phyloP scores from a whole-genome alignment of 345 rosid species.

The Arabis hirsuta region DNA sequence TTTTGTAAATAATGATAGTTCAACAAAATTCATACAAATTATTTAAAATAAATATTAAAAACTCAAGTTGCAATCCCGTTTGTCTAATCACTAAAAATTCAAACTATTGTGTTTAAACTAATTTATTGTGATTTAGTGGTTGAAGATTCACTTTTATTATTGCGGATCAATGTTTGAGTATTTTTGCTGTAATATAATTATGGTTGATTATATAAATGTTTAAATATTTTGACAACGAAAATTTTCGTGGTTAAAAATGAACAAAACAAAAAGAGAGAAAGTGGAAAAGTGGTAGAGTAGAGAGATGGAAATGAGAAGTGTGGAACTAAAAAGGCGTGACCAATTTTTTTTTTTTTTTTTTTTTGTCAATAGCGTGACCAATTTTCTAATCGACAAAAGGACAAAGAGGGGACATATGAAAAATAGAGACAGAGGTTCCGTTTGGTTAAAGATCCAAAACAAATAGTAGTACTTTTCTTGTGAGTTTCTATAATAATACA shows the following conservation, averaged over 20 bases:
- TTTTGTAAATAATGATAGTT: too few species aligned
- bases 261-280: background rate
- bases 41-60: too few species aligned
- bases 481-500: constrained; percentile 7
- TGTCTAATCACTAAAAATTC: too few species aligned
- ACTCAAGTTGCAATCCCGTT: too few species aligned
- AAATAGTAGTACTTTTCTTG: constrained; percentile 29
- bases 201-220: too few species aligned
- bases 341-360: constrained; percentile 2
- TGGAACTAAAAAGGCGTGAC: constrained; percentile 39
- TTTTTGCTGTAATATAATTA: too few species aligned
- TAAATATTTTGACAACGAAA: too few species aligned
- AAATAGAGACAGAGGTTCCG: constrained; percentile 38
- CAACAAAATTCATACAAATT: too few species aligned
- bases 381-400: constrained; percentile 32
- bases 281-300: background rate
- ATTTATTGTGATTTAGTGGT: too few species aligned
- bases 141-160: too few species aligned
- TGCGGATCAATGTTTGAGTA: too few species aligned
- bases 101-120: too few species aligned
- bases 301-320: constrained; percentile 18
- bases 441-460: constrained; percentile 35
- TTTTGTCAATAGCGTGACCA: constrained; percentile 23
- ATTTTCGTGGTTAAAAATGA: background rate
- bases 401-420: constrained; percentile 23